These are phyloP conservation scores for Pseudohalonectria lignicola DNA, from an alignment of 2,329 filamentous ascomycete genomes.

Conservation along the genomic window DNA sequence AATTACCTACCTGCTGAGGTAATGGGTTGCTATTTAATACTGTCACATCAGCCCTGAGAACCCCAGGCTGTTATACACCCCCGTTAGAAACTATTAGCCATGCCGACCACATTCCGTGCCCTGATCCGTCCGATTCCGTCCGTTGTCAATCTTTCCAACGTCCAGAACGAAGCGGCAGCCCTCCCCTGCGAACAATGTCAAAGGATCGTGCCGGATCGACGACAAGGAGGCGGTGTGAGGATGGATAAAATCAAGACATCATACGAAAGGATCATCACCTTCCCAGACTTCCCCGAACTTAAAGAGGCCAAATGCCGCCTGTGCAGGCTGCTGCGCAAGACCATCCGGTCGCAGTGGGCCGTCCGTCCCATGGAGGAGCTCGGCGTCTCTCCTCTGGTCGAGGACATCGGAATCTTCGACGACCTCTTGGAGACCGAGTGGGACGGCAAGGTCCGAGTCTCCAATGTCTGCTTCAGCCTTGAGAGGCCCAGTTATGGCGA, in stretches of 20 bases:
- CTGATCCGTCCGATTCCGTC: background rate
- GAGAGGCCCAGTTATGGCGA: background rate
- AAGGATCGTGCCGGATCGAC: background rate
- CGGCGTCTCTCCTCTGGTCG: background rate
- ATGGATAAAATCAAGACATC: background rate
- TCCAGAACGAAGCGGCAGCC: background rate
- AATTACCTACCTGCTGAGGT: too few relatives aligned
- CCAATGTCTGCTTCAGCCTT: background rate
- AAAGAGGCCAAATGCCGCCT: background rate
- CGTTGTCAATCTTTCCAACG: background rate
- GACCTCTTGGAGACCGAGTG: background rate
- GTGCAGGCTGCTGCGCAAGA: background rate
- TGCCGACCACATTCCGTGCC: background rate
- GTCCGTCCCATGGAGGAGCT: background rate
- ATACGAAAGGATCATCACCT: background rate
- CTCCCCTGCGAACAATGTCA: background rate
- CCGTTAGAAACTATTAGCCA: too few relatives aligned
- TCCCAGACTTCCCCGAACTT: background rate
- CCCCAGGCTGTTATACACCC: too few relatives aligned
- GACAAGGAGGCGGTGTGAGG: background rate
- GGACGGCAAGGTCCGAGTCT: background rate
- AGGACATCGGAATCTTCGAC: background rate
- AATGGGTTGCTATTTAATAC: too few relatives aligned
- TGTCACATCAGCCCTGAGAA: too few relatives aligned
- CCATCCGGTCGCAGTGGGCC: background rate